Conservation (phyloP, 2,329 filamentous ascomycete genomes). For the Pleurostoma richardsiae region DNA sequence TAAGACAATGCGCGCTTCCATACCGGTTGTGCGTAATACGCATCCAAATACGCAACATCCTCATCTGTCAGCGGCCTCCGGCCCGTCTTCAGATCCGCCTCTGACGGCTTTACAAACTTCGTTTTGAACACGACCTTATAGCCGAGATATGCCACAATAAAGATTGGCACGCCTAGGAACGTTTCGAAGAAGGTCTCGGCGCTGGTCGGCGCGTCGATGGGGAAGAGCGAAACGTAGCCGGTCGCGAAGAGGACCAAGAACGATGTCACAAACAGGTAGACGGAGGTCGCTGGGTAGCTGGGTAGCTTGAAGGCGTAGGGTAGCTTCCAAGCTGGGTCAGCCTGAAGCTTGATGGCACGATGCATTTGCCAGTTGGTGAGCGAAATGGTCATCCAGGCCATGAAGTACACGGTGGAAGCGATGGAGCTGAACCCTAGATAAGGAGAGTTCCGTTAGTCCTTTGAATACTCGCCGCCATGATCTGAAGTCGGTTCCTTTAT, state of each 20-base stretch:
- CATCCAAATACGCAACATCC: background rate
- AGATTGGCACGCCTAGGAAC: background rate
- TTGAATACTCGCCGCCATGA: background rate
- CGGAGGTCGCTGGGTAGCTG: background rate
- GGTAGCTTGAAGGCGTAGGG: background rate
- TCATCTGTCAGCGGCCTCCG: background rate
- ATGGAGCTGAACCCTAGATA: background rate
- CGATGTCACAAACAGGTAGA: background rate
- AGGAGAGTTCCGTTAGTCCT: background rate
- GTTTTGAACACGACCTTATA: background rate
- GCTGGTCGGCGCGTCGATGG: background rate
- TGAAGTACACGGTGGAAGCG: background rate
- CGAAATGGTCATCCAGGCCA: background rate
- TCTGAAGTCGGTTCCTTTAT: too few relatives aligned
- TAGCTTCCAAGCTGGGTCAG: background rate
- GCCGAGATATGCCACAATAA: background rate
- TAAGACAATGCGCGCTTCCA: background rate
- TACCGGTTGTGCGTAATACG: background rate
- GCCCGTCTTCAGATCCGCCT: background rate
- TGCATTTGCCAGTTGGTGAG: background rate
- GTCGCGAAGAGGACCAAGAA: background rate
- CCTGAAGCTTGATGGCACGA: background rate
- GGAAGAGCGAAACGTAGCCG: background rate
- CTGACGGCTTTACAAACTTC: background rate
- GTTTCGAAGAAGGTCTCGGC: background rate